Conservation (phyloP, 805 yeast species). For the Komagataella pseudopastoris region DNA sequence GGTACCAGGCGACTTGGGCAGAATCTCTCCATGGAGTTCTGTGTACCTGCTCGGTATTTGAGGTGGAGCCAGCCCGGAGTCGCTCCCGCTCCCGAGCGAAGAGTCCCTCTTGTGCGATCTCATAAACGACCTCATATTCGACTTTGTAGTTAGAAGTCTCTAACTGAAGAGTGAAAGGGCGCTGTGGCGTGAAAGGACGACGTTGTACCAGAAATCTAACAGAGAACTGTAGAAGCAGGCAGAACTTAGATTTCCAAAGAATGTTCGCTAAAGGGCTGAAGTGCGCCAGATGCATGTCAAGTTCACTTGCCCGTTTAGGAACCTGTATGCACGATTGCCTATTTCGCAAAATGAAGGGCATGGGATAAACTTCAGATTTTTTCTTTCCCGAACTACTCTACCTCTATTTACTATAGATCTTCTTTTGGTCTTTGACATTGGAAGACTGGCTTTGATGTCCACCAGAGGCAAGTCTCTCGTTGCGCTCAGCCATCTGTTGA, state of each 20-base stretch:
- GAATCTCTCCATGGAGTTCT: not conserved
- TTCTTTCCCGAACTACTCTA: not conserved
- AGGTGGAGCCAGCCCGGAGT: slow-evolving; percentile 2
- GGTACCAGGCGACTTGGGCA: not conserved
- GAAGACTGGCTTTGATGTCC: slow-evolving; percentile 36
- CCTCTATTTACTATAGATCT: not conserved
- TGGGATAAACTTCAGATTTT: not conserved
- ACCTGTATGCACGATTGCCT: not conserved
- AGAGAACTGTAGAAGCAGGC: not conserved
- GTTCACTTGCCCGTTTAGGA: not conserved
- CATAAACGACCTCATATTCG: slow-evolving; percentile 16
- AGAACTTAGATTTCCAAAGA: not conserved
- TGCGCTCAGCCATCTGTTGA: slow-evolving; percentile 64
- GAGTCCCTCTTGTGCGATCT: slow-evolving; percentile 15
- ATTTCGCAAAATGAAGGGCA: not conserved
- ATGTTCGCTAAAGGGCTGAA: not conserved
- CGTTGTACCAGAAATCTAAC: not conserved
- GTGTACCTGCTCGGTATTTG: slow-evolving; percentile 2
- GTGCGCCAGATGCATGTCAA: not conserved
- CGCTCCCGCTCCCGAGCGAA: slow-evolving; percentile 7
- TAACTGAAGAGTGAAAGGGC: not conserved
- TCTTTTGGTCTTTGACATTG: not conserved
- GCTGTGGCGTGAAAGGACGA: not conserved
- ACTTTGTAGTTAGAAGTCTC: not conserved
- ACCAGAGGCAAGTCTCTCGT: slow-evolving; percentile 71